Evolutionary conservation across 2,329 filamentous ascomycete species (phyloP).

Genomic region (Colletotrichum filicis): DNA sequence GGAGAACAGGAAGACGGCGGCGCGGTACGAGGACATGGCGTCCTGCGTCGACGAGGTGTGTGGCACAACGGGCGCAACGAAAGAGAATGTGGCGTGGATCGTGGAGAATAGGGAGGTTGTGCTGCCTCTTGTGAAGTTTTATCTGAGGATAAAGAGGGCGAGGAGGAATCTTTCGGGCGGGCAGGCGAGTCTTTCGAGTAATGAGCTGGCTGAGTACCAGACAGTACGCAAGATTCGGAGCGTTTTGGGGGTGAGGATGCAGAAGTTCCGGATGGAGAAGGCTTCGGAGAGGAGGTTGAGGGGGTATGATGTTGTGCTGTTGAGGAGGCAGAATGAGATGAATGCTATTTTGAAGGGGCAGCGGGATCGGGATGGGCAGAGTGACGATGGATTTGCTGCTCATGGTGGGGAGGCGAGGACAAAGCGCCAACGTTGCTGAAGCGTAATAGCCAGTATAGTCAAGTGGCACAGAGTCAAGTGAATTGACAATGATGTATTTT

Average conservation of each 20-base stretch:
- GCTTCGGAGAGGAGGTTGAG: background rate
- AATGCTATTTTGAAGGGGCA: background rate
- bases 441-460: background rate
- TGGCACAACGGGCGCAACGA: background rate
- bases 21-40: conserved; percentile 11
- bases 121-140: conserved; percentile 9
- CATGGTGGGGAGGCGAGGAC: background rate
- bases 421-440: background rate
- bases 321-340: background rate
- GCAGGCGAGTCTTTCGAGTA: background rate
- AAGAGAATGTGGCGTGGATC: conserved; percentile 13
- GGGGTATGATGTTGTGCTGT: background rate
- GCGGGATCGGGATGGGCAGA: background rate
- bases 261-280: background rate
- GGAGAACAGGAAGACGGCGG: background rate
- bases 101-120: background rate
- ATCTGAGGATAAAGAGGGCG: background rate
- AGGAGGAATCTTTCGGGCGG: conserved; percentile 1
- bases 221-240: conserved; percentile 4
- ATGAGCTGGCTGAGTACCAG: conserved; percentile 6
- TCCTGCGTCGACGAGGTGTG: conserved; percentile 9
- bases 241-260: background rate
- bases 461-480: background rate
- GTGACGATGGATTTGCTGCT: background rate
- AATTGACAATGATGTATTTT: too few species aligned